Percentiles rank a stretch among this genome's conserved stretches.
phyloP scores from a whole-genome alignment of 2,329 filamentous ascomycete species.

The Chaetomiaceae sp. region DNA sequence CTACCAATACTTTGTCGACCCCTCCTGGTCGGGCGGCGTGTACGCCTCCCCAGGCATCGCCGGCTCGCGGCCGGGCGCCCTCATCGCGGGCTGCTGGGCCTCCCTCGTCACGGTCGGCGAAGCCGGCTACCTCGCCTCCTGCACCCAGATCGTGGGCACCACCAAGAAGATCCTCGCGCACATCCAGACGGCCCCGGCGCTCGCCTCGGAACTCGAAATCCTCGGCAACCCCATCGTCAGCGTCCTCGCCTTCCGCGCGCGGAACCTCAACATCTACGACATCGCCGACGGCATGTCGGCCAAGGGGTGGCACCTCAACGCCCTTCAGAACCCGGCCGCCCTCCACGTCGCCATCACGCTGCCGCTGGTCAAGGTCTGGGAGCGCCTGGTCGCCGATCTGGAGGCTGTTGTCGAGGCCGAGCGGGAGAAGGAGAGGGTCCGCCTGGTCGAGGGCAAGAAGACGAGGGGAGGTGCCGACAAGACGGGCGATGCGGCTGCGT shows the following conservation, averaged over 20 bases:
- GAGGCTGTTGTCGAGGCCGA: slow-evolving; percentile 64
- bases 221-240: slow-evolving; percentile 83
- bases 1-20: slow-evolving; percentile 94
- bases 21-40: slow-evolving; percentile 92
- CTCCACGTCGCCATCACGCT: slow-evolving; percentile 93
- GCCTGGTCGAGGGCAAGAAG: slow-evolving; percentile 63
- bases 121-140: slow-evolving; percentile 79
- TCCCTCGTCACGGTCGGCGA: slow-evolving; percentile 86
- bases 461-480: slow-evolving; percentile 53
- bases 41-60: slow-evolving; percentile 92
- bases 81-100: slow-evolving; percentile 96
- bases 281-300: slow-evolving; percentile 81
- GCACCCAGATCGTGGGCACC: slow-evolving; percentile 80
- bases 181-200: slow-evolving; percentile 62
- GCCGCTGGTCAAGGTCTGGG: slow-evolving; percentile 75
- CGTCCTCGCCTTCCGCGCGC: slow-evolving; percentile 82
- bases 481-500: slow-evolving; percentile 73
- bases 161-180: slow-evolving; percentile 76
- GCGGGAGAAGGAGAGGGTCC: slow-evolving; percentile 73
- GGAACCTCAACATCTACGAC: slow-evolving; percentile 87
- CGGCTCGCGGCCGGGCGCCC: slow-evolving; percentile 82
- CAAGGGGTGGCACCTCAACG: slow-evolving; percentile 93
- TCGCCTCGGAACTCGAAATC: slow-evolving; percentile 70
- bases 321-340: slow-evolving; percentile 83
- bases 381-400: slow-evolving; percentile 70